phyloP scores from a whole-genome alignment of 495 filamentous ascomycete species.

The Lasiosphaeriaceae sp. region DNA sequence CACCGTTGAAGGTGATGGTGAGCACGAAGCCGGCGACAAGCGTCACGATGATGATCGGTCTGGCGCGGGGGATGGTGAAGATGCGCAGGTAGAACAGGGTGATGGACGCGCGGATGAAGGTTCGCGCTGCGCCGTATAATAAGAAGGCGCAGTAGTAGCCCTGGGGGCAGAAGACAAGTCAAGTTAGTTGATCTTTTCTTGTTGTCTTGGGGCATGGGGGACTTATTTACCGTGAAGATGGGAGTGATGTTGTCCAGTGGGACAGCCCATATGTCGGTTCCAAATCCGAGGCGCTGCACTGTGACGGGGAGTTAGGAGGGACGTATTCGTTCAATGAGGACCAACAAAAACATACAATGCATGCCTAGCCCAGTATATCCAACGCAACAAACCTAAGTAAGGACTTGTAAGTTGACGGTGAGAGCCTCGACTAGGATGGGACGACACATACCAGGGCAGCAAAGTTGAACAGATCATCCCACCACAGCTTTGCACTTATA shows the following conservation, averaged over 20 bases:
- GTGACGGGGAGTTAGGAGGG: background rate
- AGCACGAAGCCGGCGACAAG: slow-evolving; percentile 14
- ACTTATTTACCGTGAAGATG: slow-evolving; percentile 3
- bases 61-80: slow-evolving; percentile 15
- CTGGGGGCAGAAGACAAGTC: background rate
- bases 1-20: slow-evolving; percentile 13
- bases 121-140: slow-evolving; percentile 27
- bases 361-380: background rate
- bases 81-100: slow-evolving; percentile 41
- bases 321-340: background rate
- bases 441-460: slow-evolving; percentile 8
- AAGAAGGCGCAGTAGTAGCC: slow-evolving; percentile 18
- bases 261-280: slow-evolving; percentile 33
- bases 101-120: slow-evolving; percentile 37
- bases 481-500: slow-evolving; percentile 1
- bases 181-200: too few species aligned
- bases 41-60: slow-evolving; percentile 22
- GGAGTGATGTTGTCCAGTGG: slow-evolving; percentile 19
- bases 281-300: slow-evolving; percentile 25
- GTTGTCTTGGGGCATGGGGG: too few species aligned
- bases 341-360: background rate
- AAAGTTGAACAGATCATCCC: slow-evolving; percentile 18
- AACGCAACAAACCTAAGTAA: background rate
- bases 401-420: too few species aligned
- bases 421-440: too few species aligned